Evolutionary conservation across 345 rosid species (phyloP), one percentile per base, ranked within the genome.

Genomic region (Brassica nigra): DNA sequence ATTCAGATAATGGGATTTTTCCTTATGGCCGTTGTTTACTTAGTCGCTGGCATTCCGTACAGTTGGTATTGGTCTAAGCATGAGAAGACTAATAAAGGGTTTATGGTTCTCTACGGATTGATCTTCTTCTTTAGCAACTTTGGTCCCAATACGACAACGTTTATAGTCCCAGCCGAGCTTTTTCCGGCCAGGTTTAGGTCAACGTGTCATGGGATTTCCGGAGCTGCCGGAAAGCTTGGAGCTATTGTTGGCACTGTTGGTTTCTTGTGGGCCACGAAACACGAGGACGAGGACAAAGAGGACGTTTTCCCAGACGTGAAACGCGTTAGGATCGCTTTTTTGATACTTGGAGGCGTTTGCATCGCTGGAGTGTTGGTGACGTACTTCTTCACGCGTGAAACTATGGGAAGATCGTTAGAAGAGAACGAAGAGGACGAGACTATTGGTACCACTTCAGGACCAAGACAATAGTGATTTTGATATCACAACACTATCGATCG

Each of bases 71-170:
- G 88, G 96, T 6, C 78, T 27, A 2, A 20, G 0, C 28, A 75
- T 2, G 62, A 71, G 2, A 39, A 76, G 18, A 49, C 16, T 49
- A 9, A 2, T 10, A 81, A 57, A 71, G 89, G 85, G 0, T 91
- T 92, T 67, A 62, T 89, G 63, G 23, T 86, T 63, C 73, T 91
- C 0, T 89, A 88, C 10, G 86, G 85, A 5, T 76, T 88, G 4
- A 82, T 88, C 0, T 91, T 88, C 81, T 92, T 92, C 89, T 92
- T 92, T 27, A 83, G 91, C 34, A 92, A 92, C 76, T 89, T 89
- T 34, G 97, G 97, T 36, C 97, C 96, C 2, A 92, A 92, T 66
- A 85, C 94, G 0, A 91, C 96, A 0, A 91, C 97, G 0, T 92
- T 91, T 70, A 89, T 92, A 0, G 82, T 89, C 42, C 97, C 97